phyloP scores from a whole-genome alignment of 1,284 basidiomycete genomes.

The Leccinum subspadiceum region DNA sequence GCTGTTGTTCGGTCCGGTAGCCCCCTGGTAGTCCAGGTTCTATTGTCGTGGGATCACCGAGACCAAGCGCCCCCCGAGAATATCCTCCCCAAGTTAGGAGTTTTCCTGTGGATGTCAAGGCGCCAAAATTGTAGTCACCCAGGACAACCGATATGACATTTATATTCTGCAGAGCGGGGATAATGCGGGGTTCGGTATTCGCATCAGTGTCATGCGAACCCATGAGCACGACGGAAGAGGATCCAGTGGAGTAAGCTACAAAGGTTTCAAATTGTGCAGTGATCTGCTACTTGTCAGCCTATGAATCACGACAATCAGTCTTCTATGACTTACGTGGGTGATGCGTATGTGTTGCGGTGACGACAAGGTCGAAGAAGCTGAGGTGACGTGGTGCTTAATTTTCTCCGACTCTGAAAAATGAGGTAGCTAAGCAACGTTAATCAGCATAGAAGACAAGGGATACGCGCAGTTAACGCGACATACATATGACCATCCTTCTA shows the following conservation, averaged over 20 bases:
- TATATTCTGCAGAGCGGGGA: slow-evolving; percentile 70
- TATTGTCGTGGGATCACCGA: slow-evolving; percentile 66
- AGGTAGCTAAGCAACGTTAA: slow-evolving; percentile 49
- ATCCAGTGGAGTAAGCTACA: slow-evolving; percentile 75
- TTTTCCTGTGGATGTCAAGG: slow-evolving; percentile 75
- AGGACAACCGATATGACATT: slow-evolving; percentile 80
- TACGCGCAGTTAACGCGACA: slow-evolving; percentile 27
- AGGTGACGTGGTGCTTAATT: slow-evolving; percentile 45
- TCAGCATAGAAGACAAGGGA: slow-evolving; percentile 3
- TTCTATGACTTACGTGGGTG: slow-evolving; percentile 55
- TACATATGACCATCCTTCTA: slow-evolving; percentile 75
- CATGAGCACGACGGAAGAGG: slow-evolving; percentile 65
- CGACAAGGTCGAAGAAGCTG: slow-evolving; percentile 36
- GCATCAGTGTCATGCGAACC: slow-evolving; percentile 46
- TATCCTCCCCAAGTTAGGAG: slow-evolving; percentile 84
- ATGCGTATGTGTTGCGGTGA: slow-evolving; percentile 53
- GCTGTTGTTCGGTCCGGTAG: slow-evolving; percentile 42
- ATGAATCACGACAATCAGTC: slow-evolving; percentile 2
- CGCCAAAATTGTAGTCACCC: slow-evolving; percentile 89
- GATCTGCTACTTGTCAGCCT: slow-evolving; percentile 49
- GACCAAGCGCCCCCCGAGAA: slow-evolving; percentile 76
- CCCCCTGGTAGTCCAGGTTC: slow-evolving; percentile 59
- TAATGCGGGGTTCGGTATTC: slow-evolving; percentile 52
- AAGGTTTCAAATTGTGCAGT: slow-evolving; percentile 83
- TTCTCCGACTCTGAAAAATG: slow-evolving; percentile 62